Evolutionary conservation across 169 alveolate species (phyloP).

Genomic region (Cryptosporidium meleagridis): DNA sequence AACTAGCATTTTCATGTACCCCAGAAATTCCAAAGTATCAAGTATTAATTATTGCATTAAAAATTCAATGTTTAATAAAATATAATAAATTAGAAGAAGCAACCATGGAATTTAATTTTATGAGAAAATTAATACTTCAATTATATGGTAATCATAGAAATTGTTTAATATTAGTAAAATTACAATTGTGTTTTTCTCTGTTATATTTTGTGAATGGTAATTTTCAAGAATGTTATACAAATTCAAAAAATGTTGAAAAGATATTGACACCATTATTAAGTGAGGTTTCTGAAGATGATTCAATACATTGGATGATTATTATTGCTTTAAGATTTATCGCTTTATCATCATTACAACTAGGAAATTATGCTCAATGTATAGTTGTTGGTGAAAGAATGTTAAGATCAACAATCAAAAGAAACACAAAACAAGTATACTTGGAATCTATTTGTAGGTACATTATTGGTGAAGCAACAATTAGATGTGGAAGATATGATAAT

Average conservation of each 20-base stretch:
- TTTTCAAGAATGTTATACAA: conserved; percentile 43
- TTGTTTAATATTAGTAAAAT: conserved; percentile 35
- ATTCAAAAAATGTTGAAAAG: conserved; percentile 34
- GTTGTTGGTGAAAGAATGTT: conserved; percentile 67
- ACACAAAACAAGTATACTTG: conserved; percentile 34
- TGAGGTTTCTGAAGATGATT: conserved; percentile 42
- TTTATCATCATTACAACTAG: conserved; percentile 40
- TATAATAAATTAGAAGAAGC: conserved; percentile 67
- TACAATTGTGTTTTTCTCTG: conserved; percentile 54
- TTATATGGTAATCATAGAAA: conserved; percentile 48
- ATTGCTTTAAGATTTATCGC: conserved; percentile 63
- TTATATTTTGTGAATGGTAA: conserved; percentile 48
- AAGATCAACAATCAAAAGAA: conserved; percentile 70
- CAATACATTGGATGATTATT: conserved; percentile 65
- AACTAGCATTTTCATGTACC: conserved; percentile 15
- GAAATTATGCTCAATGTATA: conserved; percentile 55
- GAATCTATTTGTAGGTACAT: conserved; percentile 67
- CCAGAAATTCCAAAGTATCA: conserved; percentile 70
- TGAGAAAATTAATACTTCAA: conserved; percentile 35
- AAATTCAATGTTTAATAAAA: conserved; percentile 50
- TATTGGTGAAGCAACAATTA: conserved; percentile 74
- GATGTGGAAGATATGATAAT: conserved; percentile 64
- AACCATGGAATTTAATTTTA: conserved; percentile 32
- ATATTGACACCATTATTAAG: conserved; percentile 47
- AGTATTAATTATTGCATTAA: conserved; percentile 25